phyloP scores from a whole-genome alignment of 1,284 basidiomycete genomes.

The Schizophyllum commune region DNA sequence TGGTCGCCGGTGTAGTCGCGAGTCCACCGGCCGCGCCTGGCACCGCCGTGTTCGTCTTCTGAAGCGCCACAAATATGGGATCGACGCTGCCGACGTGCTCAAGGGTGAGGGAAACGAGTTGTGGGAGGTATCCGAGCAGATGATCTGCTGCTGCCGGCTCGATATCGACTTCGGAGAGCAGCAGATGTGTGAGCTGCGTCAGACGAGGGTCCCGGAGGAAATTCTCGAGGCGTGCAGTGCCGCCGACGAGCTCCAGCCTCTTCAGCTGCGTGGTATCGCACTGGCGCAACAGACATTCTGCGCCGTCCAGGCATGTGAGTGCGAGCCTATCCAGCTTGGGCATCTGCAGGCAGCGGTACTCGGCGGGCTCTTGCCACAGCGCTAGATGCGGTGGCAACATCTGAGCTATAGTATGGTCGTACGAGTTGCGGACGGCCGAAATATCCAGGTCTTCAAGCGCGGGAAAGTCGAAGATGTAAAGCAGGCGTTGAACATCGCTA shows the following conservation, averaged over 20 bases:
- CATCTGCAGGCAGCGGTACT: constrained; percentile 21
- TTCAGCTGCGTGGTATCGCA: constrained; percentile 35
- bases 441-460: constrained; percentile 29
- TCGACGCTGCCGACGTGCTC: constrained; percentile 23
- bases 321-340: constrained; percentile 30
- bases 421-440: constrained; percentile 12
- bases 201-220: constrained; percentile 31
- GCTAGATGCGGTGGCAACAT: constrained; percentile 11
- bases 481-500: constrained; percentile 24
- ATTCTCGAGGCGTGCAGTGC: constrained; percentile 21
- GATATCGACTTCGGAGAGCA: constrained; percentile 26
- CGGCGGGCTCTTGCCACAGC: constrained; percentile 2
- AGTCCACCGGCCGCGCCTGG: constrained; percentile 16
- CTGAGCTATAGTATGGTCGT: constrained; percentile 10
- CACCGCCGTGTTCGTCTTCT: constrained; percentile 11
- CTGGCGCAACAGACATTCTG: constrained; percentile 30
- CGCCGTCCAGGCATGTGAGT: constrained; percentile 31
- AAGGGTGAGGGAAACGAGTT: constrained; percentile 25
- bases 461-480: constrained; percentile 26
- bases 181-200: constrained; percentile 26
- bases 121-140: constrained; percentile 28
- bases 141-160: constrained; percentile 21
- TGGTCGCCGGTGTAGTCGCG: constrained; percentile 12
- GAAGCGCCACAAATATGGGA: constrained; percentile 20
- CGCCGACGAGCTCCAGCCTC: constrained; percentile 30